Conservation (phyloP, 495 filamentous ascomycete species). For the Penicillium soppii region DNA sequence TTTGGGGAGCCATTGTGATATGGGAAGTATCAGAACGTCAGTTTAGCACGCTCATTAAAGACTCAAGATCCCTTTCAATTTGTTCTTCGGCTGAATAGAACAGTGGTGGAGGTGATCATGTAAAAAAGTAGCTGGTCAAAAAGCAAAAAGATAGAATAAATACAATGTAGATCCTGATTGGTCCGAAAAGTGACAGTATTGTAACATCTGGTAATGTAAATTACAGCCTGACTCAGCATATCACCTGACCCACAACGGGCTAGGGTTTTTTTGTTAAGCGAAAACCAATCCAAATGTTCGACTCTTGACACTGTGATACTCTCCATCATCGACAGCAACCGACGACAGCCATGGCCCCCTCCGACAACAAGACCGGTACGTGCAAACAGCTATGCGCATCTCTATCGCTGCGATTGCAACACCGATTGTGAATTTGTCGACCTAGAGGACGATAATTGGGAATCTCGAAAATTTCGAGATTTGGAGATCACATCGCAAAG, state of each 20-base stretch:
- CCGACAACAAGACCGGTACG: constrained; percentile 70
- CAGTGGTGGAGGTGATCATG: background rate
- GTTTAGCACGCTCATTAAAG: no score
- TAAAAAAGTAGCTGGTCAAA: background rate
- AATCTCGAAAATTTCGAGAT: constrained; percentile 8
- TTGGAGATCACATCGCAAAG: constrained; percentile 2
- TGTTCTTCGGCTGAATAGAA: background rate
- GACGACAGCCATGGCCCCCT: constrained; percentile 71
- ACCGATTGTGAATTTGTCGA: constrained; percentile 32
- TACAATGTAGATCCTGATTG: constrained; percentile 6
- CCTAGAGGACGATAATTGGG: constrained; percentile 3
- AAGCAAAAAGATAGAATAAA: background rate
- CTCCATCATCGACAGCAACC: constrained; percentile 47
- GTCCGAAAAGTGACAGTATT: background rate
- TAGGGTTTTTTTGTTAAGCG: constrained; percentile 51
- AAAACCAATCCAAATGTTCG: constrained; percentile 44
- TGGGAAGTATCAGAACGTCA: background rate
- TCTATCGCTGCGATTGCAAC: constrained; percentile 9
- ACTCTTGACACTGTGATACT: constrained; percentile 44
- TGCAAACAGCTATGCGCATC: constrained; percentile 16
- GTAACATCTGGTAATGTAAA: background rate
- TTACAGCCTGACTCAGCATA: constrained; percentile 23
- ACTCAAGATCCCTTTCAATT: background rate
- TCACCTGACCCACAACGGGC: constrained; percentile 52
- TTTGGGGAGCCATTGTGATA: constrained; percentile 23